Evolutionary conservation across 1,139 yeast species (phyloP), one percentile per base, ranked within the genome.

Genomic region (Lizanozyma gosingica): DNA sequence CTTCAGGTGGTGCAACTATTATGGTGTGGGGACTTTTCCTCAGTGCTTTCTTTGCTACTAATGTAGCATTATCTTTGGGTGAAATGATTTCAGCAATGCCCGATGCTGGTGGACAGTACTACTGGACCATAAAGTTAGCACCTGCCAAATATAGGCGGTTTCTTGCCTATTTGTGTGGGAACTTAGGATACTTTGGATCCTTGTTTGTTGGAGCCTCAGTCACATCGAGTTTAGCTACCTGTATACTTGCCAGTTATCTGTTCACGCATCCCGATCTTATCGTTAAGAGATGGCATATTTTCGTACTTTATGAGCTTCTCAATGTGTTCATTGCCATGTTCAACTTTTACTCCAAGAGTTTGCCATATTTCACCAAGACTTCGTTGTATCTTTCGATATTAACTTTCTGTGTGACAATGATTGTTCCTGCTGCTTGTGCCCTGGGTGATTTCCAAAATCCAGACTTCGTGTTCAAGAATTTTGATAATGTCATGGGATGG

Each of bases 31-130:
- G 76, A 34, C 60, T 70, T 39, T 47, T 72, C 6, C 55, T 58
- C 38, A 51, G 55, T 32, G 56, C 57, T 2, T 37, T 40, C 14
- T 54, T 67, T 32, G 66, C 73, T 2, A 59, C 58, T 47, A 60
- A 66, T 51, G 57, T 68, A 41, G 74, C 67, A 16, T 55, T 63
- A 14, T 61, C 67, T 4, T 57, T 65, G 45, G 62, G 77, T n/a
- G 82, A 77, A 47, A 59, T 77, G 52, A 67, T 77, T 2, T 64
- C 72, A 37, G 72, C 78, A 33, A 71, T 71, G 52, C 82, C 82
- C 1, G 59, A 63, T 41, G 78, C 81, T 37, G 80, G 81, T 18
- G 82, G 82, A 17, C 80, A 76, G 49, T 75, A 76, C 51, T 77
- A 71, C 42, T 77, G 83, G 83, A 71, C 79, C 2, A 58, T 76